These are phyloP conservation scores for Citrullus mucosospermus DNA, from an alignment of 306 rosid genomes.

Conservation along the genomic window DNA sequence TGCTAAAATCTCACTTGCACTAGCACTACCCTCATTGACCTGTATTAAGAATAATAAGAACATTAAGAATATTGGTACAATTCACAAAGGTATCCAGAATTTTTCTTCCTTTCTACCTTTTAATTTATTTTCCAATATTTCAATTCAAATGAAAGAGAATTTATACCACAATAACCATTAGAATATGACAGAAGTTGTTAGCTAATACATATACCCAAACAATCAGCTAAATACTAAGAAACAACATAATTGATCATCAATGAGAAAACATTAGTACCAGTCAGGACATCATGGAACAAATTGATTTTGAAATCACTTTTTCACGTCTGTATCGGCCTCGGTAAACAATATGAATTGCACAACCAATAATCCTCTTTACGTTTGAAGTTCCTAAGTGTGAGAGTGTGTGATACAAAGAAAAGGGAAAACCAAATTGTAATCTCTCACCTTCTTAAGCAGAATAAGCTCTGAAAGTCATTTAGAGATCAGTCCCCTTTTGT, in stretches of 20 bases:
- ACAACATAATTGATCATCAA: neutral
- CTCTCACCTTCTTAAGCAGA: neutral
- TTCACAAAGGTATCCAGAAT: neutral
- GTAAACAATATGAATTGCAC: neutral
- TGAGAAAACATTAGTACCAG: neutral
- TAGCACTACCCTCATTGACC: conserved; percentile 99
- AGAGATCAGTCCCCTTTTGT: neutral
- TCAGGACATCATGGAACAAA: neutral
- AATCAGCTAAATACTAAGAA: neutral
- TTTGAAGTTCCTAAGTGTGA: neutral
- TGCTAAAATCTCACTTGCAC: conserved; percentile 93
- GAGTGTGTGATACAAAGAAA: neutral
- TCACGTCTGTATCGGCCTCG: neutral
- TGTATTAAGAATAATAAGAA: conserved; percentile 8
- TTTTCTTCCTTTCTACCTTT: neutral
- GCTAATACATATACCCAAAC: neutral
- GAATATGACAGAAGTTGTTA: neutral
- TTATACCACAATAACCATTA: neutral
- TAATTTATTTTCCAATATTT: neutral
- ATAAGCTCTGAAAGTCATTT: neutral
- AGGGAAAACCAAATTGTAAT: neutral
- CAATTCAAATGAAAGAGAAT: too few relatives aligned
- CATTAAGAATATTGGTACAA: neutral
- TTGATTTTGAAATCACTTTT: neutral
- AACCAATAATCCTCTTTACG: neutral